Evolutionary conservation across 202 grass and related monocot species (phyloP), one percentile per base, ranked within the genome.

Genomic region (Panicum hallii): DNA sequence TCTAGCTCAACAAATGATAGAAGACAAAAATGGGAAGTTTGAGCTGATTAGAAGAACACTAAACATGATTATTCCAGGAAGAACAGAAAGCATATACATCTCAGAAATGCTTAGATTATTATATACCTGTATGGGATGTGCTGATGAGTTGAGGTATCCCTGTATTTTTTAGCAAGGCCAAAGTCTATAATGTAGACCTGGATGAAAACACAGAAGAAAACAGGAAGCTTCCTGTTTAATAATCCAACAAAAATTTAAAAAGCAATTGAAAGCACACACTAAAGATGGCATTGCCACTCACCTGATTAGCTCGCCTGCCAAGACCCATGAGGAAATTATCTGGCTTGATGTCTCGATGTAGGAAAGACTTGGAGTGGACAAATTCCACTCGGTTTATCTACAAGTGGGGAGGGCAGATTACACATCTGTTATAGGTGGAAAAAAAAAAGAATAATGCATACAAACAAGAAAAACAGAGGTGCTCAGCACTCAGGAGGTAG

Each of bases 311-410:
- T 75, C 91, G 83, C 72, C 91, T 90, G 34, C 96, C 96, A 78
- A 99, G 96, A 69, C 96, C 96, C 96, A 99, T 99, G 57, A 96
- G 87, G 87, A 99, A 99, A 88, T 99, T 99, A 89, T 96, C 93
- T 45, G 93, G 96, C 61, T 99, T 99, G 63, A 99, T 96, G 57
- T 99, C 96, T 88, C 91, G 82, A 88, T 99, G 96, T 16, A 99
- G 90, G 86, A 96, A 99, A 75, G 91, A 96, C 64, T 96, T 99
- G 22, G 84, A 91, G 70, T 99, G 96, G 42, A 99, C 96, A 86
- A 91, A 99, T 53, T 99, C 91, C 75, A 99, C 84, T 84, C 96
- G 88, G 56, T 96, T 99, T 79, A 95, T 98, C 95, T 98, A 83
- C 44, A 84, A 67, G 50, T 77, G 43, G 14, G 72, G n/a, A 47